These are phyloP conservation scores for Globisporangium solare DNA, from an alignment of 352 stramenopile species.

Conservation along the genomic window DNA sequence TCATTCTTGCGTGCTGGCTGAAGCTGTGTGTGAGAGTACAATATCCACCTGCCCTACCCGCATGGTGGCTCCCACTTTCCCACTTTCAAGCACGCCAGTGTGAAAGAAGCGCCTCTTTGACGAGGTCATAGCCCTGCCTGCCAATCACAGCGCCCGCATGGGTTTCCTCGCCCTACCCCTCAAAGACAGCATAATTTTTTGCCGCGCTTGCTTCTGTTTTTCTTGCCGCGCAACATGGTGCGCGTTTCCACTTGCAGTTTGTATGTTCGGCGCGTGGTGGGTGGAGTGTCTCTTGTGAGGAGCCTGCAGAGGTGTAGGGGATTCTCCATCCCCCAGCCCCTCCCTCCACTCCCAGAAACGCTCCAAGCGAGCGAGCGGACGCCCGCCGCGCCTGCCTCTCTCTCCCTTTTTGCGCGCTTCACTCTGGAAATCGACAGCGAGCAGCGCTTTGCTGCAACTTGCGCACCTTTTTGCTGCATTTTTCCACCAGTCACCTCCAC, in stretches of 20 bases:
- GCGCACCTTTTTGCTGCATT: neutral
- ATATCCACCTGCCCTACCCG: slow-evolving; percentile 2
- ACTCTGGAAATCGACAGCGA: slow-evolving; percentile 12
- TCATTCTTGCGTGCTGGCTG: neutral
- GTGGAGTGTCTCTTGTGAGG: slow-evolving; percentile 1
- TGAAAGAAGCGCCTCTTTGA: neutral
- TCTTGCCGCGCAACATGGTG: neutral
- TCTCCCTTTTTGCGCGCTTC: neutral
- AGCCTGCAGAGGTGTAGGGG: neutral
- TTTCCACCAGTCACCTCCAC: slow-evolving; percentile 1
- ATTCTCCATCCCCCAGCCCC: neutral
- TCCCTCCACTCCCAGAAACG: neutral
- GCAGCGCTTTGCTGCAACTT: neutral
- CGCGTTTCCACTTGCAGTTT: neutral
- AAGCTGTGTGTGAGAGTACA: neutral
- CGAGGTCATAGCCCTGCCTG: neutral
- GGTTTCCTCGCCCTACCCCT: neutral
- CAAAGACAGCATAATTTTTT: neutral
- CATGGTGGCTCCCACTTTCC: neutral
- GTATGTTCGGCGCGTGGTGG: neutral
- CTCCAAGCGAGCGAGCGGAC: neutral
- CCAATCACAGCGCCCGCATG: neutral
- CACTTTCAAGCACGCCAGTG: slow-evolving; percentile 10
- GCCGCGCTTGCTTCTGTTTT: neutral
- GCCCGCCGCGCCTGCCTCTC: neutral